Evolutionary conservation across 441 rosid species (phyloP).

Genomic region (Bruguiera hainesii): DNA sequence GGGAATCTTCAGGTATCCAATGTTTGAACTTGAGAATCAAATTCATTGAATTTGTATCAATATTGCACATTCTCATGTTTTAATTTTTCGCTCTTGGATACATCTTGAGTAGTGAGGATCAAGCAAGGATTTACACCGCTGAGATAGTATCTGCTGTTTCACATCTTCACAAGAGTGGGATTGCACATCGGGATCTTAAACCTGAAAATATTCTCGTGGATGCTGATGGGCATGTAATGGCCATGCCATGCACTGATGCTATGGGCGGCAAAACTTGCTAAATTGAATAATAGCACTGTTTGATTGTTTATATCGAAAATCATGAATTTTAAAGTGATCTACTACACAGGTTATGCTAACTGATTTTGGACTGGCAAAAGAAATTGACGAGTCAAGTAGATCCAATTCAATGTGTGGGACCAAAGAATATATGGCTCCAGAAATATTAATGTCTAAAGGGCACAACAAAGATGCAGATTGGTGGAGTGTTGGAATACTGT

Average conservation of each 20-base stretch:
- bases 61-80: conserved; percentile 10
- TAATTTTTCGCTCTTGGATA: conserved; percentile 16
- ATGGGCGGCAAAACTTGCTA: background rate
- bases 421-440: conserved; percentile 80
- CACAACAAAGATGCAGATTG: conserved; percentile 75
- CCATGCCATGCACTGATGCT: conserved; percentile 10
- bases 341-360: conserved; percentile 60
- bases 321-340: conserved; percentile 3
- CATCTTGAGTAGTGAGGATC: conserved; percentile 60
- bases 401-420: conserved; percentile 83
- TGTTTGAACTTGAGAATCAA: background rate
- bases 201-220: conserved; percentile 79
- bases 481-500: conserved; percentile 71
- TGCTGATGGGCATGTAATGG: conserved; percentile 61
- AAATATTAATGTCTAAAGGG: conserved; percentile 62
- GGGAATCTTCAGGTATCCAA: conserved; percentile 60
- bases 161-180: conserved; percentile 65
- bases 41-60: background rate
- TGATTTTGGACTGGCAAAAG: conserved; percentile 77
- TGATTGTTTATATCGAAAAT: conserved; percentile 4
- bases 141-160: conserved; percentile 80
- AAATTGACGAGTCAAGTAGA: conserved; percentile 59
- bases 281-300: background rate
- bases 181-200: conserved; percentile 74
- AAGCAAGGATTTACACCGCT: conserved; percentile 66